phyloP scores from a whole-genome alignment of 192 early-diverging fungal species.

The Dispira simplex region DNA sequence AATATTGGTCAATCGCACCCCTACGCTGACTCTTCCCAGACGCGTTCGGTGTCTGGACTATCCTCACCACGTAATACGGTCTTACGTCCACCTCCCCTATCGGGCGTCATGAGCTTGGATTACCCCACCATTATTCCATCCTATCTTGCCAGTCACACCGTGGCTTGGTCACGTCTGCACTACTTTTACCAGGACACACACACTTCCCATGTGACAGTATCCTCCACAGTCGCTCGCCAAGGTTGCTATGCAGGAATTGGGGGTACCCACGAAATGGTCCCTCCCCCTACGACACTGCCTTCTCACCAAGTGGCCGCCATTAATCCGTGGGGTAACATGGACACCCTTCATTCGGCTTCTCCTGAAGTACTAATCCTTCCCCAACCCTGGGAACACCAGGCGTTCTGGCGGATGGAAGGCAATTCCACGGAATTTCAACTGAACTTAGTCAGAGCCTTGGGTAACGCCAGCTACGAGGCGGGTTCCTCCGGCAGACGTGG shows the following conservation, averaged over 20 bases:
- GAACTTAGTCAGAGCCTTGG: neutral
- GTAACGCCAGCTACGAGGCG: neutral
- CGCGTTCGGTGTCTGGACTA: too few species aligned
- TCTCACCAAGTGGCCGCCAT: constrained; percentile 8
- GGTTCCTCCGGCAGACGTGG: neutral
- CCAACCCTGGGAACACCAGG: neutral
- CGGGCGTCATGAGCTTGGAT: neutral
- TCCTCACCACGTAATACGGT: too few species aligned
- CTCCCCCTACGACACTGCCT: neutral
- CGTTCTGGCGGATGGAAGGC: constrained; percentile 10
- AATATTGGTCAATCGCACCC: too few species aligned
- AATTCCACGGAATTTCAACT: neutral
- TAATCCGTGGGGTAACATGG: constrained; percentile 9
- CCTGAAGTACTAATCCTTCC: neutral
- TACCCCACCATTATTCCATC: constrained; percentile 5
- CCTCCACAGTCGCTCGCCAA: constrained; percentile 2
- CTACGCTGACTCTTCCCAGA: too few species aligned
- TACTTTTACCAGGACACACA: constrained; percentile 1
- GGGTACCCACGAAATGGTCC: constrained; percentile 6
- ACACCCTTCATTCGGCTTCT: neutral
- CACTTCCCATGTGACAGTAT: neutral
- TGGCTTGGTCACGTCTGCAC: neutral
- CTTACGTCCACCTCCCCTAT: neutral
- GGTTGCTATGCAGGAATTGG: neutral
- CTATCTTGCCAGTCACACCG: neutral